Evolutionary conservation across 192 early-diverging fungal genomes (phyloP), one percentile per base, ranked within the genome.

Genomic region (Backusella tarrabulga): DNA sequence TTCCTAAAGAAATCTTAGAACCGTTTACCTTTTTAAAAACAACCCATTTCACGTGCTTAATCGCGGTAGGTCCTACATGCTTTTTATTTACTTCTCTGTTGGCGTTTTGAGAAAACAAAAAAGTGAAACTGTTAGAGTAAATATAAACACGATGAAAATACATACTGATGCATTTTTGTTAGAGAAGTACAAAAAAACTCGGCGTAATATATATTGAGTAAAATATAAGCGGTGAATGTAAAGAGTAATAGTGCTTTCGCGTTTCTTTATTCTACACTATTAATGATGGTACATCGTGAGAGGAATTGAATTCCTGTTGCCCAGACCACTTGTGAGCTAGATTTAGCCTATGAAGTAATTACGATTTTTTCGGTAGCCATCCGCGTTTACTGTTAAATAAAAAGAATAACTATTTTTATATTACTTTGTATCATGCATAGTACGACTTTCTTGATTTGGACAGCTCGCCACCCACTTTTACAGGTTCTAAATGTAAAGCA

Each of bases 1-100:
- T 63, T 63, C 56, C 56, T 63, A 63, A 63, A 63, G 56, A 63
- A 63, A 63, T 29, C 9, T 63, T 63, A 63, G 56, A 29, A 63
- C 56, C 56, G 56, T 63, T 26, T 6, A 50, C 46, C 19, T 50
- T 50, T 50, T 50, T 50, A 50, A 63, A 63, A 63, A 63, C 26
- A 6, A 63, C 11, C 11, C 3, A 7, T 26, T 63, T 14, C 56
- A 63, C 56, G 56, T 63, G 56, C 56, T 63, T 12, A 12, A 29
- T 63, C 23, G 26, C 23, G 21, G 21, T 29, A 6, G 56, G 56
- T 63, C 21, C 3, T 63, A 63, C 56, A 63, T 63, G n/a, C 7
- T 63, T 29, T 50, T 63, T 63, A 29, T 63, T 63, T 63, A 63
- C 26, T 63, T 29, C 56, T 63, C 9, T 63, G 56, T 63, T 23